Evolutionary conservation across 805 yeast genomes (phyloP).

Genomic region (Priceomyces fermenticarens): DNA sequence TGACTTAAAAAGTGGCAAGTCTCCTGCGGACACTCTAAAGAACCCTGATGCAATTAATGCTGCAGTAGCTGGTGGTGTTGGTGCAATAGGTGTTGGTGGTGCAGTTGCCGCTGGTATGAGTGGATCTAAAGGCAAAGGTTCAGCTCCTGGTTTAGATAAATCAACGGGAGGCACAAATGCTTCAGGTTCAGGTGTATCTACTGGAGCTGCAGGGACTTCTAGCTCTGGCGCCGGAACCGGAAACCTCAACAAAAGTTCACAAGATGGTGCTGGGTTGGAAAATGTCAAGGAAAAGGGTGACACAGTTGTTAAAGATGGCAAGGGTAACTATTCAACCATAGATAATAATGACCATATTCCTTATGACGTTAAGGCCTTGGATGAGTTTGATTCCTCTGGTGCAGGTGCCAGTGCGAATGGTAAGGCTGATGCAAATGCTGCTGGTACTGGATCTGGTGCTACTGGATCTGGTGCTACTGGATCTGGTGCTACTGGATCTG

Average conservation of each 20-base stretch:
- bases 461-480: background rate
- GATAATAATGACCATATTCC: conserved; percentile 35
- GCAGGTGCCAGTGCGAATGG: background rate
- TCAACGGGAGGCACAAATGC: conserved; percentile 1
- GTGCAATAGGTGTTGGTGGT: conserved; percentile 2
- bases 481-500: too few species aligned
- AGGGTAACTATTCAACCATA: conserved; percentile 25
- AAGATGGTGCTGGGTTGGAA: conserved; percentile 10
- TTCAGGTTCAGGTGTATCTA: background rate
- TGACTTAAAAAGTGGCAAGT: conserved; percentile 10
- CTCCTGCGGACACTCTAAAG: conserved; percentile 32
- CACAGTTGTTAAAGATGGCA: conserved; percentile 17
- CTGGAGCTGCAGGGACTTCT: background rate
- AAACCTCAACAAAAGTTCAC: background rate
- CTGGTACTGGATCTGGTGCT: background rate
- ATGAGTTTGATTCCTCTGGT: background rate
- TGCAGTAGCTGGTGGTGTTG: conserved; percentile 1
- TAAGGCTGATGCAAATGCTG: background rate
- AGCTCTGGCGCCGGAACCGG: background rate
- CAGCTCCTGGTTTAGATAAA: background rate
- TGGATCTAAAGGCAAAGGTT: background rate
- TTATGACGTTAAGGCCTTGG: too few species aligned
- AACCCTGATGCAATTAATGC: conserved; percentile 3
- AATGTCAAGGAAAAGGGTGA: conserved; percentile 20
- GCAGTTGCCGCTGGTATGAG: conserved; percentile 3